A percentile compares a stretch with the other conserved stretches of the same genome.
Evolutionary conservation across 2,329 filamentous ascomycete genomes (phyloP).

Genomic region (Penicillium sp.): DNA sequence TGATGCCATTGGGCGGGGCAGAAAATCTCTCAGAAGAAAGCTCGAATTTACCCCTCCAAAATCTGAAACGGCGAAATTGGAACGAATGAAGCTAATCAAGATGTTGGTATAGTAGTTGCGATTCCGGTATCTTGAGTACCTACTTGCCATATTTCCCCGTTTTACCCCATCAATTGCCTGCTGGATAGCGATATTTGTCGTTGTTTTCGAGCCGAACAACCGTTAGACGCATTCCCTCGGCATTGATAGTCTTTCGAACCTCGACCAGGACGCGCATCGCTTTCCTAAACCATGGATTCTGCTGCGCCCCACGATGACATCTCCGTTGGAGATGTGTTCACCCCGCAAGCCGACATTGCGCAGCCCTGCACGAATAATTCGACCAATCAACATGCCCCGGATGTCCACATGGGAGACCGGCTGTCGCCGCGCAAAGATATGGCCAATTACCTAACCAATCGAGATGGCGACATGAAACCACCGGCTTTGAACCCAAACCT

Average conservation of each 20-base stretch:
- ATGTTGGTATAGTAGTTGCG: constrained; percentile 8
- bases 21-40: constrained; percentile 5
- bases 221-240: not conserved
- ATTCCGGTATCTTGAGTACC: constrained; percentile 15
- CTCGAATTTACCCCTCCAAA: constrained; percentile 19
- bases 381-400: constrained; percentile 22
- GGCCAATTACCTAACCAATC: constrained; percentile 14
- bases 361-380: constrained; percentile 25
- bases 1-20: constrained; percentile 18
- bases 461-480: constrained; percentile 29
- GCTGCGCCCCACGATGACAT: constrained; percentile 33
- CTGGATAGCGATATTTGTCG: constrained; percentile 5
- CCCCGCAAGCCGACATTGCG: constrained; percentile 35
- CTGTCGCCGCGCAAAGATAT: constrained; percentile 24
- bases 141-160: constrained; percentile 9
- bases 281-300: constrained; percentile 21
- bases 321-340: constrained; percentile 42
- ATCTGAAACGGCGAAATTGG: not conserved
- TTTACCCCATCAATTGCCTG: constrained; percentile 10
- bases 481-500: constrained; percentile 28
- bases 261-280: not conserved
- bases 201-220: not conserved
- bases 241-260: not conserved
- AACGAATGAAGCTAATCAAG: constrained; percentile 12
- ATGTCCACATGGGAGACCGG: constrained; percentile 30